A percentile compares a stretch with the other conserved stretches of the same genome.
These are phyloP conservation scores for Solanum lycopersicoides DNA, from an alignment of 257 asterid genomes.

Conservation along the genomic window DNA sequence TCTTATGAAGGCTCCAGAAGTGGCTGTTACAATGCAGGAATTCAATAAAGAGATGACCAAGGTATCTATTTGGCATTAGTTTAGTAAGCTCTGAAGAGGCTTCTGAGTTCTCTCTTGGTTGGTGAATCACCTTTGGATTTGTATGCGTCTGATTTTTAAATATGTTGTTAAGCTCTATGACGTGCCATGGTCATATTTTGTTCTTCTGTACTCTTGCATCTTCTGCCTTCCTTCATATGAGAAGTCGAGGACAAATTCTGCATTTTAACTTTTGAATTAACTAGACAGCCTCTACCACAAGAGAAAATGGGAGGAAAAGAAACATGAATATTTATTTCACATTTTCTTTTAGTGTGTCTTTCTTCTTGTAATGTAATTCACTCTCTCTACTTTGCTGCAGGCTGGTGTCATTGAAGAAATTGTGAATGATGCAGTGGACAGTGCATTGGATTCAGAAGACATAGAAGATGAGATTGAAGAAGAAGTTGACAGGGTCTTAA, in stretches of 20 bases:
- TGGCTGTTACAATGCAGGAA: conserved; percentile 86
- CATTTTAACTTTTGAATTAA: not conserved
- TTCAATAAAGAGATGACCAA: conserved; percentile 93
- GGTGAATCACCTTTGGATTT: not conserved
- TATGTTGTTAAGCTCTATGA: not conserved
- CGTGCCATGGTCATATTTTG: not conserved
- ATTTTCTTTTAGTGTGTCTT: not conserved
- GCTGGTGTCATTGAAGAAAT: conserved; percentile 93
- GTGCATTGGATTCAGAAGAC: conserved; percentile 89
- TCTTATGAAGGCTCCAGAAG: conserved; percentile 94
- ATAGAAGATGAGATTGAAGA: conserved; percentile 96
- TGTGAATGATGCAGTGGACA: conserved; percentile 72
- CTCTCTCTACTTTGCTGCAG: conserved; percentile 20
- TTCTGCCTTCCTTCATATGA: not conserved
- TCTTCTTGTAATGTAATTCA: not conserved
- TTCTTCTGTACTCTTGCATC: not conserved
- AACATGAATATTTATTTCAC: not conserved
- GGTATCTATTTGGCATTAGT: conserved; percentile 26
- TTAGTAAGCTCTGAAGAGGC: not conserved
- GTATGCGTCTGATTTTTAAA: not conserved
- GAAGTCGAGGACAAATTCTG: not conserved
- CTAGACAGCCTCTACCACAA: not conserved
- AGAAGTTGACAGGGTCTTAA: conserved; percentile 82
- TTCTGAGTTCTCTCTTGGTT: not conserved
- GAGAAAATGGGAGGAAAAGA: not conserved